Evolutionary conservation across 768 basidiomycete genomes (phyloP), one percentile per base, ranked within the genome.

Genomic region (Kwoniella europaea): DNA sequence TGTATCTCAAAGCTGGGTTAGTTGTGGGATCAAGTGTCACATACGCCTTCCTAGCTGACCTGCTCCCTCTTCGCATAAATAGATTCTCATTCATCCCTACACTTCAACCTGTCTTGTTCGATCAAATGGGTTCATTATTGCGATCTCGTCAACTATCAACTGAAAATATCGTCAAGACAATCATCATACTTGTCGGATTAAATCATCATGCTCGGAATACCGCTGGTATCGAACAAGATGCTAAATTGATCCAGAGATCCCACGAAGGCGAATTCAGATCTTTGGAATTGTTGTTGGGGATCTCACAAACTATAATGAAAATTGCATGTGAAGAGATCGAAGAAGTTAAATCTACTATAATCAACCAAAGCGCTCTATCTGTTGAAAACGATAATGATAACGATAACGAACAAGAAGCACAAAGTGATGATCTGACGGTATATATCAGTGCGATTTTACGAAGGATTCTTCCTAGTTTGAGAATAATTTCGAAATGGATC

Each of bases 401-500:
- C 15, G 27, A 35, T 10, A 65, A 65, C 13, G 53, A 66, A 42
- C n/a, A 59, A 58, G 29, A 44, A 50, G 46, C 15, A 29, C 16
- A 55, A 44, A 42, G n/a, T n/a, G 42, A 44, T 15, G 44, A 43
- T 63, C 12, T 58, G 29, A 68, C 72, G 42, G 62, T 66, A n/a
- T 66, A 71, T 59, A 97, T 99, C 78, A 91, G 91, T 1, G 94
- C 94, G 1, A 87, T 88, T 13, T 91, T 98, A 71, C 87, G 96
- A 59, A 88, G 97, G 35, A 90, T 91, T 5, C 85, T 98, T 6
- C 94, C 94, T 4, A 90, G 92, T 6, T 85, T 98, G 43, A 89
- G 96, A 20, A 90, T 98, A 66, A 89, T 91, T 4, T 90, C 90
- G 77, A 95, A 94, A 81, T 99, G 97, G 97, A 82, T 98, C 13